phyloP scores from a whole-genome alignment of 192 early-diverging fungal species.

The Jimgerdemannia flammicorona region DNA sequence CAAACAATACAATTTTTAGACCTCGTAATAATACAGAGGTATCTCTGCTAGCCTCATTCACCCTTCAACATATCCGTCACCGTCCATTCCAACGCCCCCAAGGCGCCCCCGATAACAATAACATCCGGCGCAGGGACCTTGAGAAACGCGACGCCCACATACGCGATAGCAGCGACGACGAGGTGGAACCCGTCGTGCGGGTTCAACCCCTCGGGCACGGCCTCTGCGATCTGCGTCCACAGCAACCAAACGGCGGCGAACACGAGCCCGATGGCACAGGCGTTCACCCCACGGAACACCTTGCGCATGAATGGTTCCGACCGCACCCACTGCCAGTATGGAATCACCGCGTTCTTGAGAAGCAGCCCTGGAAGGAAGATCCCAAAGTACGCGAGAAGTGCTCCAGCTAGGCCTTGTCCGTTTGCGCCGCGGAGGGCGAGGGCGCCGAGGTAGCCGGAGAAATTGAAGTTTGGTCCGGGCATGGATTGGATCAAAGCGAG shows the following conservation, averaged over 20 bases:
- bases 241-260: conserved; percentile 61
- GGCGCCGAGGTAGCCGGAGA: conserved; percentile 60
- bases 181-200: conserved; percentile 22
- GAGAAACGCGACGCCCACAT: conserved; percentile 26
- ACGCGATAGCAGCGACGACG: conserved; percentile 30
- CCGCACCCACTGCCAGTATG: conserved; percentile 56
- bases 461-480: conserved; percentile 65
- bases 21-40: too few species aligned
- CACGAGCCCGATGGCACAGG: conserved; percentile 58
- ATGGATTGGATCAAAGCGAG: conserved; percentile 55
- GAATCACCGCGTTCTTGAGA: conserved; percentile 53
- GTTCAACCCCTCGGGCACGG: not conserved
- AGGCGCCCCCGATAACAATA: conserved; percentile 28
- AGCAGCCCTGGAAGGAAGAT: conserved; percentile 62
- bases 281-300: conserved; percentile 58
- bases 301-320: conserved; percentile 30
- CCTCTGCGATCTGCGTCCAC: conserved; percentile 23
- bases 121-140: conserved; percentile 28
- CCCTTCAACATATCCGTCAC: too few species aligned
- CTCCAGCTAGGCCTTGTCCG: conserved; percentile 36
- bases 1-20: too few species aligned
- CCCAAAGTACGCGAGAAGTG: conserved; percentile 47
- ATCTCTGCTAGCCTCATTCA: too few species aligned
- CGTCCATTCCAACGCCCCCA: conserved; percentile 30
- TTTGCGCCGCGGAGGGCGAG: conserved; percentile 39